Conservation (phyloP, 371 early-diverging fungal species). For the Umbelopsis sp. region DNA sequence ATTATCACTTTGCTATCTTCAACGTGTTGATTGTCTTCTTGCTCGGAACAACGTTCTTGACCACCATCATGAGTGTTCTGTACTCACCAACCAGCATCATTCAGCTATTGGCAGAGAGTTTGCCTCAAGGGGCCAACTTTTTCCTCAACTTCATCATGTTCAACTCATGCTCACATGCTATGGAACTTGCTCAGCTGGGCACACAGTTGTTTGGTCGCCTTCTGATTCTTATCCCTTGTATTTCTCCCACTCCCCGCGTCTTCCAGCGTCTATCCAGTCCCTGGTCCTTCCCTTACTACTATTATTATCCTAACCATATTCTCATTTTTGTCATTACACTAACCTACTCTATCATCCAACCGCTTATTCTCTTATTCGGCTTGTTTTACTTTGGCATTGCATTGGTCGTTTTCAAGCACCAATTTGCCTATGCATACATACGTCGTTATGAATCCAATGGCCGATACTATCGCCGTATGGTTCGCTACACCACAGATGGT, state of each 20-base stretch:
- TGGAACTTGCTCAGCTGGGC: constrained; percentile 74
- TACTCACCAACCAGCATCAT: constrained; percentile 67
- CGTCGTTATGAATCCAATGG: constrained; percentile 85
- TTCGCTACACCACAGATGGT: constrained; percentile 78
- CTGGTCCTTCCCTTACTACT: constrained; percentile 69
- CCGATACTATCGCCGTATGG: constrained; percentile 73
- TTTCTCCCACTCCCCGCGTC: constrained; percentile 75
- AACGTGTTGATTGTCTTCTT: constrained; percentile 88
- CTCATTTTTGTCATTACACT: constrained; percentile 85
- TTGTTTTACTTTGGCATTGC: constrained; percentile 77
- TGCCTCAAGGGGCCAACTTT: constrained; percentile 78
- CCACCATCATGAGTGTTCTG: constrained; percentile 71
- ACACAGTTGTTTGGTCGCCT: constrained; percentile 57
- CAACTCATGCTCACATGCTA: constrained; percentile 69
- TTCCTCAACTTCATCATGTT: constrained; percentile 80
- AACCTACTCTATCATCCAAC: constrained; percentile 87
- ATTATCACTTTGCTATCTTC: constrained; percentile 89
- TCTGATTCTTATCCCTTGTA: constrained; percentile 47
- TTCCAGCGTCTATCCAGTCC: constrained; percentile 58
- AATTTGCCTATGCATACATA: constrained; percentile 83
- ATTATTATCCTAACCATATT: constrained; percentile 73
- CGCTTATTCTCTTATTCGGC: constrained; percentile 81
- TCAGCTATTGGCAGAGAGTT: constrained; percentile 65
- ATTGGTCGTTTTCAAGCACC: constrained; percentile 78
- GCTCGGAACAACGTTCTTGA: constrained; percentile 77